Evolutionary conservation across 75 land plant genomes (phyloP).

Genomic region (Larix kaempferi): DNA sequence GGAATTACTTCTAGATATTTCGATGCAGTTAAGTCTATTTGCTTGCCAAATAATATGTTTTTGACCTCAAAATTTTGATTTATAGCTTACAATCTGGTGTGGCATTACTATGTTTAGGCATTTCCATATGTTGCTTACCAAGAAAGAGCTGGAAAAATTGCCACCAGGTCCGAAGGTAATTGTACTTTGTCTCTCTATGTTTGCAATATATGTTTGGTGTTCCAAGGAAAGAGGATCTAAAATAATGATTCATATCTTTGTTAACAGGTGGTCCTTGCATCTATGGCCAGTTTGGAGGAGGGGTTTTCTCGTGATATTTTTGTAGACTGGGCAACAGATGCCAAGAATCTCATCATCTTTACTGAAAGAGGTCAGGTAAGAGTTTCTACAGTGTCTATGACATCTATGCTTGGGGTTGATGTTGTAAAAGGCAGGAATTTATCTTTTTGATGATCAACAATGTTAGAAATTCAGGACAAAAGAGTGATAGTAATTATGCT

Average conservation of each 20-base stretch:
- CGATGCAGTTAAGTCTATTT: not conserved
- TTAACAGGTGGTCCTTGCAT: constrained; percentile 84
- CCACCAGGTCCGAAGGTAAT: constrained; percentile 84
- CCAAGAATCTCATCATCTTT: constrained; percentile 82
- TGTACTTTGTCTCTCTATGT: not conserved
- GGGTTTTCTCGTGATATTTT: constrained; percentile 94
- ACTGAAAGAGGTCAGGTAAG: constrained; percentile 92
- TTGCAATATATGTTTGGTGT: not conserved
- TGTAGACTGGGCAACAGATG: constrained; percentile 86
- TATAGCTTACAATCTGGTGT: not conserved
- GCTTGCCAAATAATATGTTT: not conserved
- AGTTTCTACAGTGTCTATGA: not conserved
- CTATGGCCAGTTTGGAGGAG: constrained; percentile 95
- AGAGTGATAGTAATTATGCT: not conserved
- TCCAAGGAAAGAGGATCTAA: not conserved
- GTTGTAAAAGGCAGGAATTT: not conserved
- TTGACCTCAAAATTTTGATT: not conserved
- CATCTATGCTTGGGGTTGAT: not conserved
- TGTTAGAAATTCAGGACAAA: not conserved
- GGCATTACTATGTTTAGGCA: constrained; percentile 35
- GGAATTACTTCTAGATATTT: not conserved
- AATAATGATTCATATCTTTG: constrained; percentile 4
- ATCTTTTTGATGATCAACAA: not conserved
- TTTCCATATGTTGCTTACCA: constrained; percentile 53
- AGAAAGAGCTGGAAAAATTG: constrained; percentile 69